Base-by-base conservation (phyloP, 106 monocot genomes). In the Dioscorea zingiberensis region DNA sequence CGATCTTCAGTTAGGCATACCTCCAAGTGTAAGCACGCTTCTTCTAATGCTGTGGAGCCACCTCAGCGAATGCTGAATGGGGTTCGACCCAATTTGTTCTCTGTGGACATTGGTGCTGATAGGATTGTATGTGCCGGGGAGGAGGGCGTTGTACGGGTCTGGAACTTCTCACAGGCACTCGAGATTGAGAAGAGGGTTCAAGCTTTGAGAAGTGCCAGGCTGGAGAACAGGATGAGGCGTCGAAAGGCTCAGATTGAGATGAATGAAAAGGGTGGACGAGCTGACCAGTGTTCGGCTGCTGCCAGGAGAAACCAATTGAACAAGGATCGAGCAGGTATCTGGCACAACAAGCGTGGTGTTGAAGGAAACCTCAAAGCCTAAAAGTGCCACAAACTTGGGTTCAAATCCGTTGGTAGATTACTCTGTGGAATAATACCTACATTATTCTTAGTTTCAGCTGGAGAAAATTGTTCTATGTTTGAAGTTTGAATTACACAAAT, bases 51-150 rank as follows among this genome's bases (percentile, higher is more conserved):
- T 17, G 65, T 70, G 27, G 74, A 74, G 26, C 55, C 80, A 19
- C 80, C 80, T 44, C 80, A 75, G 32, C 66, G 80, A 54, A 80
- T 80, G 80, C 75, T 80, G n/a, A 70, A 80, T 75, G 65, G 70
- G 8, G 65, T 25, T 58, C 60, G 76, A 4, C 62, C 67, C 62
- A 75, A 73, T 59, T 21, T 81, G 46, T 81, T 67, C 63, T 67
- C 76, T 25, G 81, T 81, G 23, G 76, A 27, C 25, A 64, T 76
- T 57, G 76, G 76, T 56, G 61, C n/a, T 28, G 74, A 80, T 47
- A 74, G 75, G 60, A 75, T 80, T 67, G 71, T 75, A 2, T 80
- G 75, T 68, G 76, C 76, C 21, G 75, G 81, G 4, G 81, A 81
- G 21, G 81, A 76, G 63, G 76, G 81, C 15, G 27, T 68, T 22